These are phyloP conservation scores for Nakazawaea wyomingensis DNA, from an alignment of 805 yeast genomes.

Conservation along the genomic window DNA sequence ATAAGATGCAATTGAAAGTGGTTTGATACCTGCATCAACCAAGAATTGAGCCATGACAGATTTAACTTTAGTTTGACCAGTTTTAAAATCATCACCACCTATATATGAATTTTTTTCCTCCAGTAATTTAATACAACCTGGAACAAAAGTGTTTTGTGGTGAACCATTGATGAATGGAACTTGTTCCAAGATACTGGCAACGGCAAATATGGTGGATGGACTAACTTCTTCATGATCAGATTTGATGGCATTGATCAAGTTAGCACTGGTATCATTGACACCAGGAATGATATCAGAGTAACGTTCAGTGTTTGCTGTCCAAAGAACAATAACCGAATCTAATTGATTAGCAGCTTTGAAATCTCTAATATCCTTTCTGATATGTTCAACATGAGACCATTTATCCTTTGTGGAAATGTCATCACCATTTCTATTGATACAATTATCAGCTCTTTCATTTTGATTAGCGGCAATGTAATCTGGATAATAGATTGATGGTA, in stretches of 20 bases:
- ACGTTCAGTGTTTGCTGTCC: conserved; percentile 98
- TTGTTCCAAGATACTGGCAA: conserved; percentile 84
- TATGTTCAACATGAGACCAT: conserved; percentile 85
- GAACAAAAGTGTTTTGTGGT: conserved; percentile 96
- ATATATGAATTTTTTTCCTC: conserved; percentile 70
- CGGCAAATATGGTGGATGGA: conserved; percentile 92
- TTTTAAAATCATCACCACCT: conserved; percentile 96
- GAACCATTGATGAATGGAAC: conserved; percentile 94
- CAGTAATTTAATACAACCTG: conserved; percentile 89
- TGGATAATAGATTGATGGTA: conserved; percentile 88
- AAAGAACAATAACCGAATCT: conserved; percentile 84
- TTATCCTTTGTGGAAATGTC: conserved; percentile 53
- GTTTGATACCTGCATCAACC: conserved; percentile 96
- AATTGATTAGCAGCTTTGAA: conserved; percentile 69
- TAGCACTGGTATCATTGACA: conserved; percentile 85
- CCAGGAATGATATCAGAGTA: conserved; percentile 73
- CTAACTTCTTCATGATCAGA: conserved; percentile 77
- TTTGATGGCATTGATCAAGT: conserved; percentile 69
- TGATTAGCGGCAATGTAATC: conserved; percentile 96
- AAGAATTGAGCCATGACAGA: conserved; percentile 95
- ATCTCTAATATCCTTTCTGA: conserved; percentile 76
- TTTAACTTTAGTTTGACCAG: conserved; percentile 93
- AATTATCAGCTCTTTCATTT: conserved; percentile 84
- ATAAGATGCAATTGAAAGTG: conserved; percentile 90
- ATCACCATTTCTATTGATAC: conserved; percentile 56